These are phyloP conservation scores for Trichoderma pleuroti DNA, from an alignment of 2,329 filamentous ascomycete species.

Conservation along the genomic window DNA sequence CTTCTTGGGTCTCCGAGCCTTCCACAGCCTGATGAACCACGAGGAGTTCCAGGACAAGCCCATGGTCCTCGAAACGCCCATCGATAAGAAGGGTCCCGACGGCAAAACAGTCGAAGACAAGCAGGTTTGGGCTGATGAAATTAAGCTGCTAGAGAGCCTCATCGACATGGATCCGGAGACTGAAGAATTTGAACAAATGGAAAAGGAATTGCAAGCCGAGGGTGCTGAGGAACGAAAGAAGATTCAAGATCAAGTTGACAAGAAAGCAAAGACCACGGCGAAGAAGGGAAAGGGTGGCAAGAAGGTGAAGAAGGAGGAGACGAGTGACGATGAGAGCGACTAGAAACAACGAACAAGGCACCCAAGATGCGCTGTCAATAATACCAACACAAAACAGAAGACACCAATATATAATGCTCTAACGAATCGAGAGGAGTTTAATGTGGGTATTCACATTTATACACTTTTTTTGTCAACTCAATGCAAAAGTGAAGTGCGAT, in stretches of 20 bases:
- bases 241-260: conserved; percentile 74
- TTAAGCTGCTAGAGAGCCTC: conserved; percentile 86
- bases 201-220: conserved; percentile 60
- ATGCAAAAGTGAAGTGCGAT: too few species aligned
- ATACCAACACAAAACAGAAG: background rate
- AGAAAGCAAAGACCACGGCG: conserved; percentile 61
- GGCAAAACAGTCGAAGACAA: conserved; percentile 73
- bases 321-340: conserved; percentile 34
- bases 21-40: conserved; percentile 88
- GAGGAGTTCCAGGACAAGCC: conserved; percentile 71
- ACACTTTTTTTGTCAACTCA: too few species aligned
- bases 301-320: conserved; percentile 34
- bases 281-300: conserved; percentile 29
- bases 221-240: conserved; percentile 71
- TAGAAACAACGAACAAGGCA: conserved; percentile 18
- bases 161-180: conserved; percentile 77
- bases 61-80: conserved; percentile 95
- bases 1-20: conserved; percentile 84
- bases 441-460: too few species aligned
- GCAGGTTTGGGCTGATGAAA: conserved; percentile 85
- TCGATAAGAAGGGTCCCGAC: conserved; percentile 64
- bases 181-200: conserved; percentile 67
- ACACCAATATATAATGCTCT: too few species aligned
- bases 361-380: background rate
- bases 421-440: too few species aligned